Conservation (phyloP, 2,329 filamentous ascomycete genomes). For the Phyllosticta paracitricarpa region DNA sequence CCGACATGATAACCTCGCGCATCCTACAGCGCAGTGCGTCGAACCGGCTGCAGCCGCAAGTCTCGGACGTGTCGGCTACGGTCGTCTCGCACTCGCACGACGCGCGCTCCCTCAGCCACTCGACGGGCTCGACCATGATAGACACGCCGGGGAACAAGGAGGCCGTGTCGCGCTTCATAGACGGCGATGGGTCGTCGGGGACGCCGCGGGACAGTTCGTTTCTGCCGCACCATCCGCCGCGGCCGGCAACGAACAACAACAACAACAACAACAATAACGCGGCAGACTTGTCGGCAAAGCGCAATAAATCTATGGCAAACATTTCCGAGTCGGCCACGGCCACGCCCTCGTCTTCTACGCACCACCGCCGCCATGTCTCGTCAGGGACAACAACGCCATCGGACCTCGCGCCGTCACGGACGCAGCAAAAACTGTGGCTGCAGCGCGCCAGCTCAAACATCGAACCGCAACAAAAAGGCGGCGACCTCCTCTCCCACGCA, state of each 20-base stretch:
- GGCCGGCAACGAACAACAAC: conserved; percentile 5
- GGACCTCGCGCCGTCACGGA: conserved; percentile 46
- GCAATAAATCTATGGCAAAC: conserved; percentile 31
- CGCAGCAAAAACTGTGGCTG: conserved; percentile 66
- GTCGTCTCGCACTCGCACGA: conserved; percentile 32
- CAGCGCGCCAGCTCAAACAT: conserved; percentile 64
- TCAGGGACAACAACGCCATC: conserved; percentile 30
- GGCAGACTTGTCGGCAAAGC: conserved; percentile 22
- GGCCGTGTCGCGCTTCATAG: conserved; percentile 37
- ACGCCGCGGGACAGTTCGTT: conserved; percentile 31
- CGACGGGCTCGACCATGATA: conserved; percentile 24
- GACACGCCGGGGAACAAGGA: conserved; percentile 30
- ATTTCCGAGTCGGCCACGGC: conserved; percentile 15
- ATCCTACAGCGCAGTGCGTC: conserved; percentile 56
- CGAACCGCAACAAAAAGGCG: conserved; percentile 45
- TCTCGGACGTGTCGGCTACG: conserved; percentile 50
- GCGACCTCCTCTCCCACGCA: conserved; percentile 15
- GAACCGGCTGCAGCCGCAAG: conserved; percentile 52
- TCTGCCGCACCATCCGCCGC: conserved; percentile 18
- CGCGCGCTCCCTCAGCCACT: conserved; percentile 24
- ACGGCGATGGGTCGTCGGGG: conserved; percentile 30
- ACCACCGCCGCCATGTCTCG: conserved; percentile 6
- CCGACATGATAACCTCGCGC: conserved; percentile 57
- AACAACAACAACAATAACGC: not conserved
- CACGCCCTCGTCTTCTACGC: not conserved